Base-by-base conservation (phyloP, 169 alveolate species). In the Perkinsus olseni region DNA sequence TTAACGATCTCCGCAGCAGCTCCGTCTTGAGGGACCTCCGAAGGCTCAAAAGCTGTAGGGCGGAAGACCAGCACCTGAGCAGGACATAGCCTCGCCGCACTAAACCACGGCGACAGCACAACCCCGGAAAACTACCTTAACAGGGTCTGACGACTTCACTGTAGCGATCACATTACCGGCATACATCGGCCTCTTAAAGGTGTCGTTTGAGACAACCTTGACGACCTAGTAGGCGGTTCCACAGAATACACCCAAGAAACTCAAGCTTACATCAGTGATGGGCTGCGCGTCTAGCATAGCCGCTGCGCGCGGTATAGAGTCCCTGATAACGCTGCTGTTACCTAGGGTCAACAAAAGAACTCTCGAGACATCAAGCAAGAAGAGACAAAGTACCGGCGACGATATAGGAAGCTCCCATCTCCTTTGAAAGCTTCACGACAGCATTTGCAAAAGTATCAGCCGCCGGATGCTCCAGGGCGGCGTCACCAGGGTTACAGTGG, bases 131-230 rank as follows among this genome's bases (percentile, higher is more conserved):
- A 28, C 82, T 62, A 62, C 82, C 82, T 62, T 62, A 3, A 62
- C 82, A 3, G 93, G 74, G 31, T 93, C 92, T 74, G 95, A 95
- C 36, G 91, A 90, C 74, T 95, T 92, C 34, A 96, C 96, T 31
- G 96, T 94, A 38, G 95, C 93, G 4, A 96, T 74, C 28, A 97
- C 98, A 94, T 96, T 96, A 51, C 98, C 98, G 38, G 98, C 98
- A 94, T 96, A 96, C 74, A 95, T 94, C 24, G 97, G 97, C 93
- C 98, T 94, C 74, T 93, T 38, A 94, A 96, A 96, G 38, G 92
- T 90, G 62, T 94, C 94, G 38, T 95, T 94, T 37, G 92, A 94
- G 20, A 94, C 91, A 38, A 96, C 94, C 31, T 93, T 91, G n/a
- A 94, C 94, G 31, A 62, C 82, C 82, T 62, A 28, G 34, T 13